These are phyloP conservation scores for Termitomyces sp. DNA, from an alignment of 768 basidiomycete genomes.

Conservation along the genomic window DNA sequence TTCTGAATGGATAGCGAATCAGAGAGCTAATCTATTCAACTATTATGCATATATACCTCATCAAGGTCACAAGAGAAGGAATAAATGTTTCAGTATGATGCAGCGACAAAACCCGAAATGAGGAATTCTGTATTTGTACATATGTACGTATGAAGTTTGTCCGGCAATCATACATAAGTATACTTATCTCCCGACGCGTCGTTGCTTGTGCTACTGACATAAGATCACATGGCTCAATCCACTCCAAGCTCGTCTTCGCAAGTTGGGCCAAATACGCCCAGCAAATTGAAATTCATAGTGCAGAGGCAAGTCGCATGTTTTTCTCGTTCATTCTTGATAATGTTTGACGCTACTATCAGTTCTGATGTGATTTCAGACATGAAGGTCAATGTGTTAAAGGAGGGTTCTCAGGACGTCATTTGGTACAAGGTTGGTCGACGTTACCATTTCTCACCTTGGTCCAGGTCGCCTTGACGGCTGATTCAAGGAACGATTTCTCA, in stretches of 20 bases:
- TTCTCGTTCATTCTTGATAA: neutral
- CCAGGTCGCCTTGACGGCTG: conserved; percentile 5
- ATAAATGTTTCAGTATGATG: no score
- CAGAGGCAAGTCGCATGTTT: conserved; percentile 22
- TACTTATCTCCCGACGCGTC: no score
- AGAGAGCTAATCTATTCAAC: no score
- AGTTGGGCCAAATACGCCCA: neutral
- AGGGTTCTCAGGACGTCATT: conserved; percentile 48
- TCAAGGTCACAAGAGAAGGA: no score
- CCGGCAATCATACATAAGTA: no score
- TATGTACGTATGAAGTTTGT: no score
- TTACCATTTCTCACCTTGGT: neutral
- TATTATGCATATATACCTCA: no score
- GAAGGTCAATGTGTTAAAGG: conserved; percentile 57
- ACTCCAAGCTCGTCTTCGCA: neutral
- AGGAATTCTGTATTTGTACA: no score
- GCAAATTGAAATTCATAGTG: conserved; percentile 20
- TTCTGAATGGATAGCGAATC: no score
- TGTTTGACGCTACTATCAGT: conserved; percentile 27
- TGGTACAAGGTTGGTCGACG: conserved; percentile 63
- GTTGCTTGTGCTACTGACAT: no score
- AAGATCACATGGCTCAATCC: neutral
- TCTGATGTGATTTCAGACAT: conserved; percentile 70
- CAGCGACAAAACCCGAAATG: no score
- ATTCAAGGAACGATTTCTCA: conserved; percentile 64